Conservation (phyloP, 306 rosid species). For the Rosa persica region DNA sequence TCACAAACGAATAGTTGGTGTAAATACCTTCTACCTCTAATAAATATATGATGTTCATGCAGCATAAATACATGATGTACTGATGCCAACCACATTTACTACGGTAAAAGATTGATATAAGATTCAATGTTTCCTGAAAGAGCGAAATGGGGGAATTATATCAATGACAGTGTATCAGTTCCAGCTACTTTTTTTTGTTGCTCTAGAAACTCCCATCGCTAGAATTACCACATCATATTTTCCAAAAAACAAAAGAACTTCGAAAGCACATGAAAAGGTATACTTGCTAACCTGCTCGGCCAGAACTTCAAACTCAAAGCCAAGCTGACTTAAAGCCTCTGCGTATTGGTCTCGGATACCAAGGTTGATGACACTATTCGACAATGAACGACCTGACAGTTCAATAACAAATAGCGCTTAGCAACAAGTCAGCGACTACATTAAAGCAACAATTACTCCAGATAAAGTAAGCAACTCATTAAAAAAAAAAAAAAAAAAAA, state of each 20-base stretch:
- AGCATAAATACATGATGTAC: background rate
- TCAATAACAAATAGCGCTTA: conserved; percentile 23
- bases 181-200: background rate
- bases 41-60: background rate
- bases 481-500: too few species aligned
- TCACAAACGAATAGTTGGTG: background rate
- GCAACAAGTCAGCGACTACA: background rate
- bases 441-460: background rate
- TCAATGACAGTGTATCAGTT: background rate
- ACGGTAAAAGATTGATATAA: background rate
- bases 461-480: background rate
- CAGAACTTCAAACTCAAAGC: conserved; percentile 74
- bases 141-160: background rate
- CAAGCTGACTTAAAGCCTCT: conserved; percentile 73
- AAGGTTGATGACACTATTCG: conserved; percentile 74
- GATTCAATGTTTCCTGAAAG: background rate
- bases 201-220: background rate
- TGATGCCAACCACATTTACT: conserved; percentile 6
- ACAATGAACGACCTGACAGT: conserved; percentile 68
- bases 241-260: background rate
- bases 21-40: background rate
- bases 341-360: conserved; percentile 73
- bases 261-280: background rate
- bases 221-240: background rate
- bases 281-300: conserved; percentile 58